These are phyloP conservation scores for Chenopodium quinoa DNA, from an alignment of 148 eudicot species.

Conservation along the genomic window DNA sequence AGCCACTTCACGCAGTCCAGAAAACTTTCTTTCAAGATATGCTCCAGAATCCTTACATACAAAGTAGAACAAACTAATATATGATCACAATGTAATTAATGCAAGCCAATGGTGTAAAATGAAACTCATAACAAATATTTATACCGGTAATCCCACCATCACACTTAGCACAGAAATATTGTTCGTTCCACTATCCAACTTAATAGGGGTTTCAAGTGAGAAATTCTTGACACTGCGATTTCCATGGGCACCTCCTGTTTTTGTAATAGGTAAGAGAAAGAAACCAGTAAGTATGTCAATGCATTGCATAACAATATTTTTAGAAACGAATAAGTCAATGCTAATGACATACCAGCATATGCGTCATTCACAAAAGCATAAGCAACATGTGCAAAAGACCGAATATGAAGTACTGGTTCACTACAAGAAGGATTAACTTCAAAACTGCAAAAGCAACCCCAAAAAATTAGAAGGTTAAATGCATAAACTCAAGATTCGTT, in stretches of 20 bases:
- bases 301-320: background rate
- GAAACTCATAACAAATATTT: background rate
- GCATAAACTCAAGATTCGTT: background rate
- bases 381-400: conserved; percentile 34
- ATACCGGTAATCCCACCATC: conserved; percentile 58
- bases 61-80: background rate
- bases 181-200: conserved; percentile 31
- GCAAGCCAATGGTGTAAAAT: conserved; percentile 3
- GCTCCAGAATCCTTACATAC: conserved; percentile 50
- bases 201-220: conserved; percentile 34
- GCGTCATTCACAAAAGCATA: conserved; percentile 37
- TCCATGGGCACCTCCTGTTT: conserved; percentile 44
- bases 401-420: conserved; percentile 32
- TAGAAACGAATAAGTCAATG: background rate
- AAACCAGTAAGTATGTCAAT: background rate
- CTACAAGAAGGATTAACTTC: conserved; percentile 32
- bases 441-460: conserved; percentile 25
- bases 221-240: conserved; percentile 37
- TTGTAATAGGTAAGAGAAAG: background rate
- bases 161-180: conserved; percentile 45
- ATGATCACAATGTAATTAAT: background rate
- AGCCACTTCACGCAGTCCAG: conserved; percentile 39
- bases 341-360: conserved; percentile 28
- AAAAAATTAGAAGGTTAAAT: background rate
- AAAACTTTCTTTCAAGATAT: conserved; percentile 40